A percentile compares a stretch with the other conserved stretches of the same genome.
Conservation (phyloP, 1,284 basidiomycete species). For the Cryptococcus wingfieldii region DNA sequence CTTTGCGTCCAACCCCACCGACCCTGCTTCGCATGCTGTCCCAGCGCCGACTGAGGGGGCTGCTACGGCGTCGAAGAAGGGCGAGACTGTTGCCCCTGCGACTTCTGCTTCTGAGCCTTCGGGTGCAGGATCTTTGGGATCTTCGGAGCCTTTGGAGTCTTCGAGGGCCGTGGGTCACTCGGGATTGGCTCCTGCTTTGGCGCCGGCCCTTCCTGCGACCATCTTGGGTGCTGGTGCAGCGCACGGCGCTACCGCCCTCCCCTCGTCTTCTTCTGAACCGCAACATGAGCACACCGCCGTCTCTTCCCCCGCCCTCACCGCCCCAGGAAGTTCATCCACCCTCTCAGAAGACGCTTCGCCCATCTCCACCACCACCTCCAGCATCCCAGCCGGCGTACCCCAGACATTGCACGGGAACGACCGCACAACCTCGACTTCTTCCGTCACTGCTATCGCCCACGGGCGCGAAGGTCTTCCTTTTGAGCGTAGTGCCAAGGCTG, state of each 20-base stretch:
- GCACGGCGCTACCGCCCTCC: conserved; percentile 25
- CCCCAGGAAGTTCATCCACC: background rate
- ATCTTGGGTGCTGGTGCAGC: conserved; percentile 25
- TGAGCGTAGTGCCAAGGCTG: background rate
- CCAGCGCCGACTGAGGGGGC: too few relatives aligned
- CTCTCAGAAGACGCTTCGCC: background rate
- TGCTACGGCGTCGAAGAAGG: too few relatives aligned
- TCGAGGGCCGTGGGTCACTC: too few relatives aligned
- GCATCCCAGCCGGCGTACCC: background rate
- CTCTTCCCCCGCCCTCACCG: background rate
- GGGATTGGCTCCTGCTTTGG: conserved; percentile 8
- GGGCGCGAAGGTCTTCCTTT: conserved; percentile 33
- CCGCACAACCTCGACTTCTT: conserved; percentile 31
- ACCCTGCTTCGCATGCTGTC: too few relatives aligned
- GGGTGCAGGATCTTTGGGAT: too few relatives aligned
- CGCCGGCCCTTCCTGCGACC: conserved; percentile 30
- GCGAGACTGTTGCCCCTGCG: background rate
- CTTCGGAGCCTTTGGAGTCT: too few relatives aligned
- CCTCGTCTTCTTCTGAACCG: too few relatives aligned
- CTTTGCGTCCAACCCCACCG: background rate
- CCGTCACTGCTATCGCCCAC: conserved; percentile 42
- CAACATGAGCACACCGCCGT: too few relatives aligned
- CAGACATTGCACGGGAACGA: conserved; percentile 21
- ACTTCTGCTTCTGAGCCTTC: background rate
- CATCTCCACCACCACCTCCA: background rate